Evolutionary conservation across 2,329 filamentous ascomycete genomes (phyloP).

Genomic region (Nemania bipapillata): DNA sequence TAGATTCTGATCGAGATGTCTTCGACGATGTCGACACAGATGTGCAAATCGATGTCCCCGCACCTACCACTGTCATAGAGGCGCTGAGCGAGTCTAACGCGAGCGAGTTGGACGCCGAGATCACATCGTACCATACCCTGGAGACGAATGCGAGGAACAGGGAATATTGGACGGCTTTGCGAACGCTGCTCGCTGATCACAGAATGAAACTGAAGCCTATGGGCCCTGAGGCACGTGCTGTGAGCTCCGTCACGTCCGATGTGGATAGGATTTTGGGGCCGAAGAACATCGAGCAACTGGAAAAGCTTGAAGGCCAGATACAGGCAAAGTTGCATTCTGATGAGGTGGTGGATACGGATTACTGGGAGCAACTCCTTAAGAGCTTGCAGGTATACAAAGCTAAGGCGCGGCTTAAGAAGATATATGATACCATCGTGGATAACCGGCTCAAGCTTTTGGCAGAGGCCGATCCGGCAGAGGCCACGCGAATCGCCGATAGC

Average conservation of each 20-base stretch:
- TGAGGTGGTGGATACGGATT: slow-evolving; percentile 94
- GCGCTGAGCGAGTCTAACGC: slow-evolving; percentile 74
- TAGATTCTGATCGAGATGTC: slow-evolving; percentile 84
- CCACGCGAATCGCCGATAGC: slow-evolving; percentile 56
- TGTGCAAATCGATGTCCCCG: slow-evolving; percentile 76
- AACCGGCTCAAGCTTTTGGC: slow-evolving; percentile 74
- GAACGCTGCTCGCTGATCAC: slow-evolving; percentile 81
- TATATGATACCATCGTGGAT: slow-evolving; percentile 79
- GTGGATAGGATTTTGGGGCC: slow-evolving; percentile 87
- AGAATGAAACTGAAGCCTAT: slow-evolving; percentile 72
- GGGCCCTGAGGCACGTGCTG: slow-evolving; percentile 74
- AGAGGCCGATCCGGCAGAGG: slow-evolving; percentile 74
- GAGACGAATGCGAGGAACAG: slow-evolving; percentile 81
- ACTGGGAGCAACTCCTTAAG: slow-evolving; percentile 92
- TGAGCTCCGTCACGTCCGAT: slow-evolving; percentile 84
- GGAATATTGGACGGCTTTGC: slow-evolving; percentile 93
- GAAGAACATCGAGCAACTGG: slow-evolving; percentile 88
- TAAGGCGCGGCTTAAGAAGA: slow-evolving; percentile 80
- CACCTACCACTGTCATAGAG: slow-evolving; percentile 84
- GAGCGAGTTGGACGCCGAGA: slow-evolving; percentile 81
- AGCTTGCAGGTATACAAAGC: slow-evolving; percentile 92
- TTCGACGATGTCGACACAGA: slow-evolving; percentile 87
- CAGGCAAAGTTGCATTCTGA: slow-evolving; percentile 84
- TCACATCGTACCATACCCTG: slow-evolving; percentile 79
- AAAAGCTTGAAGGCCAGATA: slow-evolving; percentile 86